Base-by-base conservation (phyloP, 2,329 filamentous ascomycete genomes). In the Phaeosphaeriaceae sp. region DNA sequence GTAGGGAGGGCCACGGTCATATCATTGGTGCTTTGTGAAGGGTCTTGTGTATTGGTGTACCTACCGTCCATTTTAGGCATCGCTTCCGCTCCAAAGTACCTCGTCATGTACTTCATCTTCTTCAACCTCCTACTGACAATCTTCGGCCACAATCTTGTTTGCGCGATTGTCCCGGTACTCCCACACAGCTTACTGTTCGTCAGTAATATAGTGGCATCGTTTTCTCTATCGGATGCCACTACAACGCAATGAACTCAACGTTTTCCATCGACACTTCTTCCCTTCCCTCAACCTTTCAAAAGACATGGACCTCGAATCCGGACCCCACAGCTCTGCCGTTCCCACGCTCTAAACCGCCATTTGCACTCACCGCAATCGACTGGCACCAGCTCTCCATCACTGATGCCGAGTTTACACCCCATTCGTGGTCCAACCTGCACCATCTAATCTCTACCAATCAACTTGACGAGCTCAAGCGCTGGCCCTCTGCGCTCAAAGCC, bases 381-480 rank as follows among this genome's bases (percentile, higher is more conserved):
- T 73, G 70, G 71, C 65, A 71, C 9, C 73, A 74, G 53, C 72
- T 76, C 49, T 60, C 60, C 56, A 69, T 76, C 22, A 65, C 63
- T 2, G 75, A 77, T 61, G 56, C 58, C 13, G 57, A 74, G 22
- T 77, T 73, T 60, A 70, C 67, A 20, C 68, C 76, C 1, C 76
- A 78, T 58, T 70, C 70, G 0, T 78, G 76, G 76, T 53, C 67
- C 11, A 62, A 75, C 25, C 57, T 78, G n/a, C 61, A 60, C 31
- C 40, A 63, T 9, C 65, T 77, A 7, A 75, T 78, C 52, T 77
- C 78, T 19, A 77, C 79, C 40, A 84, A 86, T 67, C 79, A 82
- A 57, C 84, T 89, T 54, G 82, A 83, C 58, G 75, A 82, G 33
- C 78, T 89, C 11, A 86, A 85, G 69, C 84, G 87, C 63, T 83